Conservation (phyloP, 176 grass and related monocot species). For the Carex pumila region DNA sequence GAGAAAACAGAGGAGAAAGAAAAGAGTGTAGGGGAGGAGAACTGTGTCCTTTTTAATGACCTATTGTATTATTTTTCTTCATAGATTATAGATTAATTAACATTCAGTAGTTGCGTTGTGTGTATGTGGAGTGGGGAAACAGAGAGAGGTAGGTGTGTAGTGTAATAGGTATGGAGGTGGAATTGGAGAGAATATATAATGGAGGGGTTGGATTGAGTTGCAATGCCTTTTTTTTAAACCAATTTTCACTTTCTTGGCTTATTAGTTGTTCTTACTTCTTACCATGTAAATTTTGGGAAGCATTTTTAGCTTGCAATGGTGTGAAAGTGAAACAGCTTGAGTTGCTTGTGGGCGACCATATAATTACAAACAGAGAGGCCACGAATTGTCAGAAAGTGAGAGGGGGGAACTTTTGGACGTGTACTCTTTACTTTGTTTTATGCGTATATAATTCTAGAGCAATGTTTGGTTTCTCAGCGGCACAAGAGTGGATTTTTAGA, state of each 20-base stretch:
- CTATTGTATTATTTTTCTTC: neutral
- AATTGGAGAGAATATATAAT: conserved; percentile 20
- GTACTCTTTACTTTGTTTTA: neutral
- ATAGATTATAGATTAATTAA: neutral
- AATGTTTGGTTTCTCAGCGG: neutral
- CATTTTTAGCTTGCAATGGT: neutral
- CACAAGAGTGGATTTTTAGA: neutral
- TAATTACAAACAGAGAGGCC: conserved; percentile 5
- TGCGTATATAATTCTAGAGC: neutral
- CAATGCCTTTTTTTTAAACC: neutral
- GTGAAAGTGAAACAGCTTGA: conserved; percentile 10
- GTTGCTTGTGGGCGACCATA: neutral
- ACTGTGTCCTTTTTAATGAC: neutral
- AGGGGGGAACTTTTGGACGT: neutral
- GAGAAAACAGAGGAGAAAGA: conserved; percentile 20
- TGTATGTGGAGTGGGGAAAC: neutral
- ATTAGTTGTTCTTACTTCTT: neutral
- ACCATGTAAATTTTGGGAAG: neutral
- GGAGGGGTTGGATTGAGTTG: conserved; percentile 12
- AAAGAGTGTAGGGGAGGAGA: conserved; percentile 12
- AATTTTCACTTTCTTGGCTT: conserved; percentile 5
- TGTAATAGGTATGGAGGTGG: conserved; percentile 22
- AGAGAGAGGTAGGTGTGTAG: conserved; percentile 22
- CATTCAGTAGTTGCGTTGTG: neutral
- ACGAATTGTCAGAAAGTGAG: neutral